These are phyloP conservation scores for Lobosporangium transversale DNA, from an alignment of 192 early-diverging fungal genomes.

Conservation along the genomic window DNA sequence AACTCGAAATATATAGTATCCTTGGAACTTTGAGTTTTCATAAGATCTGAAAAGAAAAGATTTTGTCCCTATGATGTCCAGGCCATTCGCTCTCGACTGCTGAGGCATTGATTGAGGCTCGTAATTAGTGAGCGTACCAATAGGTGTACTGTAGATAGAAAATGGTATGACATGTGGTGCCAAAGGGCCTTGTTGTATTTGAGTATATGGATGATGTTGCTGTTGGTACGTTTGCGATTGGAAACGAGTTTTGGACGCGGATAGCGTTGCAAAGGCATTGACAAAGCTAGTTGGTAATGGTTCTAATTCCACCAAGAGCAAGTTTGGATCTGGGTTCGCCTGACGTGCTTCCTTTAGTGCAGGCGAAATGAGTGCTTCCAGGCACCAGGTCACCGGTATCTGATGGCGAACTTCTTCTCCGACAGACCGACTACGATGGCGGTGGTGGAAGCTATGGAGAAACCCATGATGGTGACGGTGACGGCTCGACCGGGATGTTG, in stretches of 20 bases:
- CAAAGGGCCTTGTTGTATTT: constrained; percentile 3
- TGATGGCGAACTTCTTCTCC: constrained; percentile 10
- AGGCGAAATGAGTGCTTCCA: constrained; percentile 10
- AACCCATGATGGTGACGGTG: constrained; percentile 2
- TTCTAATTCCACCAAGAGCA: constrained; percentile 18
- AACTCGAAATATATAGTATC: constrained; percentile 43
- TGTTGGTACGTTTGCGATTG: background rate
- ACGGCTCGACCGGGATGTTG: constrained; percentile 1
- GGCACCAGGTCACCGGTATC: background rate
- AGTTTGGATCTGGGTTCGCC: constrained; percentile 17
- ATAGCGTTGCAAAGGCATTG: constrained; percentile 7
- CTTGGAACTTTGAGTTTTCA: constrained; percentile 18
- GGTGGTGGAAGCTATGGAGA: constrained; percentile 2
- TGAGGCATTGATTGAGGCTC: background rate
- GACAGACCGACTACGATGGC: constrained; percentile 26
- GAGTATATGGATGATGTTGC: background rate
- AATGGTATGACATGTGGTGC: constrained; percentile 6
- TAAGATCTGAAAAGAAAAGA: constrained; percentile 34
- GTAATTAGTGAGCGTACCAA: background rate
- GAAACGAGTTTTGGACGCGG: background rate
- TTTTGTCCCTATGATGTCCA: constrained; percentile 9
- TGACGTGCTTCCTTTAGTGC: constrained; percentile 17
- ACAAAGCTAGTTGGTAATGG: constrained; percentile 17
- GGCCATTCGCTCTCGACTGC: background rate
- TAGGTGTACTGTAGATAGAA: background rate